A percentile compares a stretch with the other conserved stretches of the same genome.
Evolutionary conservation across 2,329 filamentous ascomycete genomes (phyloP).

Genomic region (Hymenoscyphus repandus): DNA sequence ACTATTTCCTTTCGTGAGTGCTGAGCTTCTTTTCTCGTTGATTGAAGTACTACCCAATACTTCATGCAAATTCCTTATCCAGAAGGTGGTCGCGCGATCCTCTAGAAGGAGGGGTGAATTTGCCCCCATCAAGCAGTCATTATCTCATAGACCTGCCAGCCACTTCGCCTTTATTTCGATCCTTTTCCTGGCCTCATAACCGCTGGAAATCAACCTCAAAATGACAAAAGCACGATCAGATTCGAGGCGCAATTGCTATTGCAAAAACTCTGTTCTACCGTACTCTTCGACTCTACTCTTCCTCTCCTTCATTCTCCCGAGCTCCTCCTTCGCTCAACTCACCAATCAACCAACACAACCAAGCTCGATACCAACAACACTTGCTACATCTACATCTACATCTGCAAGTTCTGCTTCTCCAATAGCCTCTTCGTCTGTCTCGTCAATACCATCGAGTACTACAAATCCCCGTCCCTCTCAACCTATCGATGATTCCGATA

Average conservation of each 20-base stretch:
- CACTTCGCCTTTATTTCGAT: too few relatives aligned
- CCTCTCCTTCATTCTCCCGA: slow-evolving; percentile 22
- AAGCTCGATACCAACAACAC: slow-evolving; percentile 3
- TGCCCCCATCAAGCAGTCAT: too few relatives aligned
- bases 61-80: too few relatives aligned
- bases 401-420: slow-evolving; percentile 7
- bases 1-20: too few relatives aligned
- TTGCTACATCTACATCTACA: slow-evolving; percentile 10
- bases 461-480: slow-evolving; percentile 4
- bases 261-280: slow-evolving; percentile 16
- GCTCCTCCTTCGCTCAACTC: slow-evolving; percentile 21
- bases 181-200: too few relatives aligned
- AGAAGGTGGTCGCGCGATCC: too few relatives aligned
- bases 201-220: not conserved
- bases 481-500: slow-evolving; percentile 5
- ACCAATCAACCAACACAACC: slow-evolving; percentile 4
- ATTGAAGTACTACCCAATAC: too few relatives aligned
- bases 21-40: too few relatives aligned
- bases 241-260: slow-evolving; percentile 13
- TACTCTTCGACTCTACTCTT: slow-evolving; percentile 21
- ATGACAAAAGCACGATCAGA: slow-evolving; percentile 11
- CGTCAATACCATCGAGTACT: not conserved
- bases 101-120: too few relatives aligned
- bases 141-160: too few relatives aligned
- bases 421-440: not conserved